phyloP scores from a whole-genome alignment of 257 asterid species.

The Datura wrightii region DNA sequence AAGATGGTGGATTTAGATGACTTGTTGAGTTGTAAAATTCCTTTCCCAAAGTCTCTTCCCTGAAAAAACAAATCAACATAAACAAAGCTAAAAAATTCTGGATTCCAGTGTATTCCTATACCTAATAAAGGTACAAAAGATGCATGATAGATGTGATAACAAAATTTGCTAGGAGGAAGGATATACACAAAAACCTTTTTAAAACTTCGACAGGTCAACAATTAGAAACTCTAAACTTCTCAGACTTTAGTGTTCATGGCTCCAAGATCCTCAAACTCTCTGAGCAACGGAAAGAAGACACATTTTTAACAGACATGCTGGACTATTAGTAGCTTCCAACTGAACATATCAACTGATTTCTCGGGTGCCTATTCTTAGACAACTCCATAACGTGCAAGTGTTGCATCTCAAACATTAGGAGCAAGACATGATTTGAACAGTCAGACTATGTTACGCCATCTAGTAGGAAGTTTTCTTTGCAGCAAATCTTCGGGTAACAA shows the following conservation, averaged over 20 bases:
- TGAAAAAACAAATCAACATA: background rate
- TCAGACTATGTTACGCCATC: background rate
- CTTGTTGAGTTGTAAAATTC: background rate
- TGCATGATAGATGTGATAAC: background rate
- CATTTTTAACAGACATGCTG: background rate
- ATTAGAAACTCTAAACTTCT: background rate
- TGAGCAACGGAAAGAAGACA: background rate
- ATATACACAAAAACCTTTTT: slow-evolving; percentile 19
- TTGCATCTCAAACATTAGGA: slow-evolving; percentile 25
- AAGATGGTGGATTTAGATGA: background rate
- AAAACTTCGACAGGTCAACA: background rate
- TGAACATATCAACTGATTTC: background rate
- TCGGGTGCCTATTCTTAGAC: background rate
- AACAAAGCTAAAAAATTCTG: background rate
- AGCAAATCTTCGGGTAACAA: slow-evolving; percentile 8
- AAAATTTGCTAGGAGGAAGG: slow-evolving; percentile 5
- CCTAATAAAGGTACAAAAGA: background rate
- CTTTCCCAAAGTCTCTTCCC: background rate
- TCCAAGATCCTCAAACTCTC: background rate
- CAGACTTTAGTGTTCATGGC: background rate
- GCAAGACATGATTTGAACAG: slow-evolving; percentile 19
- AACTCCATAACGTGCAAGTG: background rate
- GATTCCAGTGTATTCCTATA: slow-evolving; percentile 4
- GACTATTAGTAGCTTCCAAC: background rate
- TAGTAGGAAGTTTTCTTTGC: background rate